Evolutionary conservation across 257 asterid genomes (phyloP).

Genomic region (Euphrasia confusa): DNA sequence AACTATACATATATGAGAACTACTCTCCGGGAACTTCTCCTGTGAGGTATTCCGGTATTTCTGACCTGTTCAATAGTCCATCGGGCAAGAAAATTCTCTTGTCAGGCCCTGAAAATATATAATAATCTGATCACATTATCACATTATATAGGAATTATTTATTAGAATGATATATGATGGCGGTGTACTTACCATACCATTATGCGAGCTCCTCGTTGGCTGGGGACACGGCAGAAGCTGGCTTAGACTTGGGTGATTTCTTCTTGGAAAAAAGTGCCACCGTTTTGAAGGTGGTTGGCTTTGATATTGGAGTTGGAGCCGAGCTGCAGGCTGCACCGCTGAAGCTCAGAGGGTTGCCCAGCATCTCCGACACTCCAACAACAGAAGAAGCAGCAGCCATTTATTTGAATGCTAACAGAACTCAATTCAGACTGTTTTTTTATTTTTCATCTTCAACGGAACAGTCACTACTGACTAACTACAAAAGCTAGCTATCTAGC

Average conservation of each 20-base stretch:
- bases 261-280: slow-evolving; percentile 81
- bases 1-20: slow-evolving; percentile 21
- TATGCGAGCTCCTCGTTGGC: slow-evolving; percentile 86
- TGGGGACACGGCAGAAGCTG: slow-evolving; percentile 39
- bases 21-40: slow-evolving; percentile 99
- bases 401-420: too few relatives aligned
- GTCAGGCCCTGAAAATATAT: slow-evolving; percentile 67
- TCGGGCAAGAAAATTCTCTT: slow-evolving; percentile 92
- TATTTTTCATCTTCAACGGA: neutral
- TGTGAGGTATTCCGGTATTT: slow-evolving; percentile 85
- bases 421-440: slow-evolving; percentile 26
- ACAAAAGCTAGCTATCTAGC: slow-evolving; percentile 35
- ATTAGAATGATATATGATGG: too few relatives aligned
- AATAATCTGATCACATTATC: too few relatives aligned
- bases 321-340: slow-evolving; percentile 34
- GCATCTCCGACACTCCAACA: slow-evolving; percentile 67
- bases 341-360: slow-evolving; percentile 50
- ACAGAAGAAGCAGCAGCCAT: slow-evolving; percentile 61
- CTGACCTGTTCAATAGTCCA: slow-evolving; percentile 91
- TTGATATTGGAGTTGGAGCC: slow-evolving; percentile 48
- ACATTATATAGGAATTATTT: too few relatives aligned
- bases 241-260: slow-evolving; percentile 60
- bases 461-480: neutral
- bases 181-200: slow-evolving; percentile 78
- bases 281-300: slow-evolving; percentile 55